A percentile compares a stretch with the other conserved stretches of the same genome.
These are phyloP conservation scores for Carallia pectinifolia DNA, from an alignment of 345 rosid species.

Conservation along the genomic window DNA sequence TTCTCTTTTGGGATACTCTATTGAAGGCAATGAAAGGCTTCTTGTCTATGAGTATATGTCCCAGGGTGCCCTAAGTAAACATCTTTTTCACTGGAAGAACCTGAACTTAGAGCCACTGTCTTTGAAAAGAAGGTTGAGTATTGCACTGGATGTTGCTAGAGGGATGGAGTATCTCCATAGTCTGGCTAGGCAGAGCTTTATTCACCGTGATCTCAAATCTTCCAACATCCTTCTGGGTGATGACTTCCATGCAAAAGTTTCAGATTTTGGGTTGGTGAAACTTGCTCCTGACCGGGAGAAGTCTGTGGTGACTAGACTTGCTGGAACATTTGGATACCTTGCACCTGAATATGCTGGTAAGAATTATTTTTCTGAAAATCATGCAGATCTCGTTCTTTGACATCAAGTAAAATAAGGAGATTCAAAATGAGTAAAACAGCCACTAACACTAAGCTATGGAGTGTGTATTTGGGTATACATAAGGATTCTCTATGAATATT, in stretches of 20 bases:
- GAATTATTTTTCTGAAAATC: not conserved
- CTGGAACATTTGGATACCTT: constrained; percentile 62
- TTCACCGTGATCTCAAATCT: constrained; percentile 59
- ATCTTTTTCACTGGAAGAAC: constrained; percentile 45
- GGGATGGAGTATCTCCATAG: constrained; percentile 60
- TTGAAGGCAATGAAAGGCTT: constrained; percentile 46
- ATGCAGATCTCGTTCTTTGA: not conserved
- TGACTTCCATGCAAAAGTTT: constrained; percentile 49
- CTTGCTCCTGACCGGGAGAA: constrained; percentile 50
- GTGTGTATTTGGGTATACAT: no score
- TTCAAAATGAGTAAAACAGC: no score
- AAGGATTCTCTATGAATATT: no score
- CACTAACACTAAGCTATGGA: no score
- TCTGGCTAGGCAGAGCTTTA: constrained; percentile 45
- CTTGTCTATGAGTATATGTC: constrained; percentile 56
- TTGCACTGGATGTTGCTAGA: constrained; percentile 57
- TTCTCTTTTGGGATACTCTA: constrained; percentile 44
- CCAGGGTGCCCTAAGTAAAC: constrained; percentile 52
- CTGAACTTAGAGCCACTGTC: constrained; percentile 39
- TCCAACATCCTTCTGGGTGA: constrained; percentile 55
- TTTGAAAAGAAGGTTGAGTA: constrained; percentile 44
- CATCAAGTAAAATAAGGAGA: no score
- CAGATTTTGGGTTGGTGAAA: constrained; percentile 58
- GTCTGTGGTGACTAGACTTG: constrained; percentile 47
- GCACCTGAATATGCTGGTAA: constrained; percentile 69